Evolutionary conservation across 176 grass and related monocot genomes (phyloP), one percentile per base, ranked within the genome.

Genomic region (Musa acuminata): DNA sequence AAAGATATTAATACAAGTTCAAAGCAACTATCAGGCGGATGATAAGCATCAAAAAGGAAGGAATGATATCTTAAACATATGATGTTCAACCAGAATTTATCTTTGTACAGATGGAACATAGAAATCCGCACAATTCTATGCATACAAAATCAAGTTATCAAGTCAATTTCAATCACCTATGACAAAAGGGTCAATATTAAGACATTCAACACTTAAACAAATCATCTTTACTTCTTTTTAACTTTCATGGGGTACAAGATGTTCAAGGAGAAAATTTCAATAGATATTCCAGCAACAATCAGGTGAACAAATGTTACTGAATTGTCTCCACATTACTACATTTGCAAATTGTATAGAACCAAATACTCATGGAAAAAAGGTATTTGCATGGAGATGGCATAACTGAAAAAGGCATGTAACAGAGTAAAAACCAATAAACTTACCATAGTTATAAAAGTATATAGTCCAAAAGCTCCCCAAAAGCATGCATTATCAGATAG

Each of bases 381-480:
- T 17, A 73, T 73, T 1, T 24, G 51, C 52, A 73, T 26, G 75
- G 3, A 25, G 7, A 72, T 75, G 16, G 8, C 21, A 62, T 23
- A 75, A 62, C 11, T 3, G 48, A 80, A 62, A 48, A 52, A n/a
- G 79, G n/a, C 14, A 52, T 49, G 8, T 51, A 75, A 89, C 54
- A 82, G 77, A 77, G 23, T 81, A 54, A 21, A 48, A 83, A 82
- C 57, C 17, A 57, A 29, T 65, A 13, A 1, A 66, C 79, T 87
- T 85, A 98, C 94, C 84, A 85, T 80, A 62, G 94, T 98, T 77
- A 85, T 82, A 71, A 87, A 22, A 87, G 83, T 79, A 91, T 93
- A 98, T 21, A 98, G 68, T 8, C 90, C 90, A 82, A 91, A 98
- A 51, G 94, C 88, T 76, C 94, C 94, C 94, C 94, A 98, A 83